Percentiles rank a stretch among this genome's conserved stretches.
Evolutionary conservation across 2,329 filamentous ascomycete species (phyloP).

Genomic region (Colletotrichum navitas): DNA sequence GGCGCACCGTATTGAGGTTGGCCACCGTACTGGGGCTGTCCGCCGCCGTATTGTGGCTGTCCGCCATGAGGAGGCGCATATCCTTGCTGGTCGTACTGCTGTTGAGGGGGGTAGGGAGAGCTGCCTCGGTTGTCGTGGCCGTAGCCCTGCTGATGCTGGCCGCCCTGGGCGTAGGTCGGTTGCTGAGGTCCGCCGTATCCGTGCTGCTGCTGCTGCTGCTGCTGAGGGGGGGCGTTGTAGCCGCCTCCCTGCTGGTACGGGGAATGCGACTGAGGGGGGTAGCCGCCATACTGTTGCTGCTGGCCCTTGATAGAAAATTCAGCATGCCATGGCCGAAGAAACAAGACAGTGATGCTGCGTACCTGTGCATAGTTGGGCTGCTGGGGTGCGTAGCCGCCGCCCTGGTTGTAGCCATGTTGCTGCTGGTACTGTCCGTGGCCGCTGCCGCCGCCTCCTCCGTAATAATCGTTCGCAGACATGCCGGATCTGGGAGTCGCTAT

Average conservation of each 20-base stretch:
- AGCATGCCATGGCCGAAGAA: not conserved
- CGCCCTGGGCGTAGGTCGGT: slow-evolving; percentile 28
- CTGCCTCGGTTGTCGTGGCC: slow-evolving; percentile 48
- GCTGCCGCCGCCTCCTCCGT: slow-evolving; percentile 49
- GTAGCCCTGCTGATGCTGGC: slow-evolving; percentile 49
- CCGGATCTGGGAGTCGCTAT: slow-evolving; percentile 8
- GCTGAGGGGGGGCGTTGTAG: slow-evolving; percentile 40
- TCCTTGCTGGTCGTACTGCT: slow-evolving; percentile 41
- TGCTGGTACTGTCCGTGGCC: slow-evolving; percentile 44
- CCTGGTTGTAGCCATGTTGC: slow-evolving; percentile 42
- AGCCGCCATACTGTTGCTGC: slow-evolving; percentile 41
- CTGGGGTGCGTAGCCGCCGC: slow-evolving; percentile 45
- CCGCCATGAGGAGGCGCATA: slow-evolving; percentile 36
- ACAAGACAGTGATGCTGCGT: not conserved
- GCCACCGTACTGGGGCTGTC: slow-evolving; percentile 33
- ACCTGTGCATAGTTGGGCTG: slow-evolving; percentile 48
- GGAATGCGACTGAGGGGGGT: slow-evolving; percentile 42
- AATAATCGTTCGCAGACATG: slow-evolving; percentile 57
- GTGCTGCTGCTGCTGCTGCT: slow-evolving; percentile 32
- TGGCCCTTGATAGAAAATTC: slow-evolving; percentile 26
- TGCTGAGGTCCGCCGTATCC: slow-evolving; percentile 41
- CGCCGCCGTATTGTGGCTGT: slow-evolving; percentile 34
- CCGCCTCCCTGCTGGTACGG: slow-evolving; percentile 43
- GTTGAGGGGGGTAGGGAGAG: slow-evolving; percentile 43
- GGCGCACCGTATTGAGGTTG: slow-evolving; percentile 40